phyloP scores from a whole-genome alignment of 331 rosid genomes.

The Malus hybrid region DNA sequence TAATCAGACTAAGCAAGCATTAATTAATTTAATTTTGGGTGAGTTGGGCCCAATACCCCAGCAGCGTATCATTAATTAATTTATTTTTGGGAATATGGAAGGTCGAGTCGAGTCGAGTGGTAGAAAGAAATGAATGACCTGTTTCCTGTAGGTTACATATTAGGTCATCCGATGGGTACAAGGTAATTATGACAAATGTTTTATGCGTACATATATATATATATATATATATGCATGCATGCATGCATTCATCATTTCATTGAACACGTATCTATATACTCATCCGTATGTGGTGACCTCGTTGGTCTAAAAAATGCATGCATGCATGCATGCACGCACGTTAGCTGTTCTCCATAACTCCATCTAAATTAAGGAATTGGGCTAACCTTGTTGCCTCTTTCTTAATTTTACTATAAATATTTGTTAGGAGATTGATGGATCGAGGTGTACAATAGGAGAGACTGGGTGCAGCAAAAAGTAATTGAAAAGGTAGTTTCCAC shows the following conservation, averaged over 20 bases:
- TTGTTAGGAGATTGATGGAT: neutral
- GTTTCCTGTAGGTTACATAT: neutral
- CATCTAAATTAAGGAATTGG: neutral
- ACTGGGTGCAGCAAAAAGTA: neutral
- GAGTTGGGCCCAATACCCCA: neutral
- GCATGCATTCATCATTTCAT: neutral
- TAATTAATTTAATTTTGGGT: too few species aligned
- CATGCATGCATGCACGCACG: neutral
- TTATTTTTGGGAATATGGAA: neutral
- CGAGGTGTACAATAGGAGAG: neutral
- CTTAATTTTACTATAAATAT: too few species aligned
- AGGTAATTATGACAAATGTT: neutral
- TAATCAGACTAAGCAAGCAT: too few species aligned
- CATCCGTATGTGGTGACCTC: neutral
- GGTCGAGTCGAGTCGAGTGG: neutral
- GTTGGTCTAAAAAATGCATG: neutral
- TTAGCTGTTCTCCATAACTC: neutral
- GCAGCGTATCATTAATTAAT: neutral
- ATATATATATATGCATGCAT: too few species aligned
- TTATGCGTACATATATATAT: too few species aligned
- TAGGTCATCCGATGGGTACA: neutral
- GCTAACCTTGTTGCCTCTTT: too few species aligned
- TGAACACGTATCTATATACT: neutral
- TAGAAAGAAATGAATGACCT: neutral
- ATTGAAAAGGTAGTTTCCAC: neutral